Evolutionary conservation across 2,329 filamentous ascomycete species (phyloP).

Genomic region (Capronia americana): DNA sequence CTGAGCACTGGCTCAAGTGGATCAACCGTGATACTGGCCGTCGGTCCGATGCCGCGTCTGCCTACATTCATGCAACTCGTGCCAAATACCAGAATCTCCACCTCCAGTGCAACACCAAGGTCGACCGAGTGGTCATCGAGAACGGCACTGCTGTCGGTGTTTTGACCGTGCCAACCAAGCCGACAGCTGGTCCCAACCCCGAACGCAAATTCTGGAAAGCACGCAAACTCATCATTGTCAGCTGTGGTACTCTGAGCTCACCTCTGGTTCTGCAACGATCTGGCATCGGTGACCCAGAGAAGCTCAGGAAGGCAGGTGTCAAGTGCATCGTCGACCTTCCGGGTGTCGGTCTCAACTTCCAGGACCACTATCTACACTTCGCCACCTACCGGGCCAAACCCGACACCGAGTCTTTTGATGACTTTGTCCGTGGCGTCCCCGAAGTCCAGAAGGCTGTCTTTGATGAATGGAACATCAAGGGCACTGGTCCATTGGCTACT

Average conservation of each 20-base stretch:
- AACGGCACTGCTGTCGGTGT: conserved; percentile 75
- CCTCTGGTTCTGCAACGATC: conserved; percentile 77
- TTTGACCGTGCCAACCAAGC: conserved; percentile 73
- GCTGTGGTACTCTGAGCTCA: conserved; percentile 74
- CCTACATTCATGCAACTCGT: conserved; percentile 77
- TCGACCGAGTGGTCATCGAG: conserved; percentile 77
- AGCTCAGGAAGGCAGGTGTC: conserved; percentile 71
- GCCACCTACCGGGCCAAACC: conserved; percentile 75
- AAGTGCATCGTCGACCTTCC: conserved; percentile 73
- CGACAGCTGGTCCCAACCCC: conserved; percentile 60
- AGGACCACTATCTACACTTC: conserved; percentile 77
- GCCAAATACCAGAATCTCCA: conserved; percentile 74
- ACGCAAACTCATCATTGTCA: conserved; percentile 76
- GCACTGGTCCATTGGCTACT: conserved; percentile 76
- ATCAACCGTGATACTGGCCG: conserved; percentile 73
- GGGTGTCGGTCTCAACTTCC: conserved; percentile 77
- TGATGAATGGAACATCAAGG: conserved; percentile 79
- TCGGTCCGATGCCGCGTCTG: conserved; percentile 77
- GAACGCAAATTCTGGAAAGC: conserved; percentile 63
- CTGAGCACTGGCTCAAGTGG: conserved; percentile 86
- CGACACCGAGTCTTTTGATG: conserved; percentile 77
- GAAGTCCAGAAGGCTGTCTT: conserved; percentile 75
- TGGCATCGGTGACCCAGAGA: conserved; percentile 74
- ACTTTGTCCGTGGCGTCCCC: conserved; percentile 76
- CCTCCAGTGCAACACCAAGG: conserved; percentile 75